Evolutionary conservation across 345 rosid genomes (phyloP).

Genomic region (Syzygium grande): DNA sequence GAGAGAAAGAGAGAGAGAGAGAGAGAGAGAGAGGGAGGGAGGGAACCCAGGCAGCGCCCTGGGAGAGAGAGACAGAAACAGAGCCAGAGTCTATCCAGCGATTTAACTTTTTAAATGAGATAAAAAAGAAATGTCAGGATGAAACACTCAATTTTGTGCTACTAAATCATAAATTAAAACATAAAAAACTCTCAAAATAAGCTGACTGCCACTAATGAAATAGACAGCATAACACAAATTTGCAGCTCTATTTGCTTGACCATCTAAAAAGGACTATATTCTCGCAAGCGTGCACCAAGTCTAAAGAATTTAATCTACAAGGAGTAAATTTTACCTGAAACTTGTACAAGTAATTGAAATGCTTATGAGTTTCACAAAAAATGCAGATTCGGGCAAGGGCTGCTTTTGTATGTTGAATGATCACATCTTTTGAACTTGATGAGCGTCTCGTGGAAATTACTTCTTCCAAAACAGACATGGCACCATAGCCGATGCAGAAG

Average conservation of each 20-base stretch:
- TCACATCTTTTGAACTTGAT: conserved; percentile 49
- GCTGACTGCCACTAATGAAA: neutral
- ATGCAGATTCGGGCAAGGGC: conserved; percentile 76
- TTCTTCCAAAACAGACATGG: conserved; percentile 76
- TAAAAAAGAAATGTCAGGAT: neutral
- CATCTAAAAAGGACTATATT: neutral
- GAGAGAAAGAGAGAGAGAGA: no score
- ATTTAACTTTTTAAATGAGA: neutral
- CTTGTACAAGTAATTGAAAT: conserved; percentile 78
- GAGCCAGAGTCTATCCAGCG: neutral
- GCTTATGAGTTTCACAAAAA: conserved; percentile 73
- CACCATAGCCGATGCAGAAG: conserved; percentile 70
- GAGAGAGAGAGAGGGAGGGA: no score
- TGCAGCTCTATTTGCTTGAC: neutral
- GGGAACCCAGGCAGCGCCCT: no score
- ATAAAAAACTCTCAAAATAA: neutral
- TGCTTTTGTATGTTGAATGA: conserved; percentile 57
- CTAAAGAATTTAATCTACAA: neutral
- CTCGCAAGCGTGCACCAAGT: neutral
- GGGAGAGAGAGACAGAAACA: no score
- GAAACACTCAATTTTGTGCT: neutral
- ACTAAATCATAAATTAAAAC: neutral
- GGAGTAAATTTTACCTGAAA: conserved; percentile 52
- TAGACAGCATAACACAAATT: neutral
- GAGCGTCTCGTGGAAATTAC: conserved; percentile 59